Percentiles rank a stretch among this genome's conserved stretches.
Conservation (phyloP, 306 rosid genomes). For the Heteromeles arbutifolia region DNA sequence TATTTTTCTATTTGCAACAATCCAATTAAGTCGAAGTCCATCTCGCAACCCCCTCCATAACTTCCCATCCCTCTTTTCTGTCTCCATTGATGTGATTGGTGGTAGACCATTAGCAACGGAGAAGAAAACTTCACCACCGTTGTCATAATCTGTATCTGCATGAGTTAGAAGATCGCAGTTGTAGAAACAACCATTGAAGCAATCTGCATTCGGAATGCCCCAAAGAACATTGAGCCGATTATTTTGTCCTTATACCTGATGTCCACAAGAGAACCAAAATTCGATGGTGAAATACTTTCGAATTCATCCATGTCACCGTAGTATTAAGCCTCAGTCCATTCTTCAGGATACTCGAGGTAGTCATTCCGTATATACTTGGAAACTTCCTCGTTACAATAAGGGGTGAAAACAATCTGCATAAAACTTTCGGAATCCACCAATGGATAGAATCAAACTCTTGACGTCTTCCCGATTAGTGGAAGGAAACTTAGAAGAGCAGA, state of each 20-base stretch:
- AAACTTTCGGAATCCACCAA: constrained; percentile 84
- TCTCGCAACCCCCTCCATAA: constrained; percentile 76
- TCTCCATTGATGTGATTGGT: constrained; percentile 57
- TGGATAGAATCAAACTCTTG: constrained; percentile 54
- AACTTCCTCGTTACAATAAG: constrained; percentile 67
- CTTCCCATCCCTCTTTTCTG: constrained; percentile 78
- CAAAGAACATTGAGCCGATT: constrained; percentile 76
- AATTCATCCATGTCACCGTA: constrained; percentile 59
- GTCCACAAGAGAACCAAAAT: constrained; percentile 79
- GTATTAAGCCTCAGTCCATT: constrained; percentile 85
- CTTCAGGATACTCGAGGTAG: constrained; percentile 61
- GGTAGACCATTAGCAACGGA: constrained; percentile 78
- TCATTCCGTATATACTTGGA: constrained; percentile 42
- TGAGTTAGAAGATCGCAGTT: constrained; percentile 81
- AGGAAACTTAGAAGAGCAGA: constrained; percentile 84
- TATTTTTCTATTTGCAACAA: constrained; percentile 61
- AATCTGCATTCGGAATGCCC: constrained; percentile 75
- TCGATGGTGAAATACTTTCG: constrained; percentile 55
- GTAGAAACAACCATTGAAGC: constrained; percentile 66
- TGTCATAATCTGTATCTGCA: constrained; percentile 49
- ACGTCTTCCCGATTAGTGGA: constrained; percentile 80
- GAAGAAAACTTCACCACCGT: constrained; percentile 54
- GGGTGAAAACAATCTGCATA: constrained; percentile 84
- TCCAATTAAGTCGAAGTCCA: constrained; percentile 83
- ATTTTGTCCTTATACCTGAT: constrained; percentile 62